Evolutionary conservation across 352 stramenopile genomes (phyloP).

Genomic region (Plasmopara viticola): DNA sequence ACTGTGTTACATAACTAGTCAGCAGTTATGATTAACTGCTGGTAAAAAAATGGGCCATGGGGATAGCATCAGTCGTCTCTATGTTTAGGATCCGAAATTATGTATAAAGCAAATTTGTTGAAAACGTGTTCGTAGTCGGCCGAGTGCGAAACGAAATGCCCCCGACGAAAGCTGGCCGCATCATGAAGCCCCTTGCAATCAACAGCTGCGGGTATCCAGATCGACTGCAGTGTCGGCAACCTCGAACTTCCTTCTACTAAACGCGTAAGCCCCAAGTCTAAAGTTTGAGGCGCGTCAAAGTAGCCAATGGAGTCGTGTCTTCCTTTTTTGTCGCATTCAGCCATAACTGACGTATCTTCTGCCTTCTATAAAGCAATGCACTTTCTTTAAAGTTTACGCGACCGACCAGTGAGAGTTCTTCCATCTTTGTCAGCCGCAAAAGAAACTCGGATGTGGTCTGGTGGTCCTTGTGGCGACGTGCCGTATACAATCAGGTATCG

Average conservation of each 20-base stretch:
- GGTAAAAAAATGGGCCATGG: too few species aligned
- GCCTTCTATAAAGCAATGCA: constrained; percentile 26
- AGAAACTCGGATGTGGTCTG: constrained; percentile 47
- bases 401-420: constrained; percentile 43
- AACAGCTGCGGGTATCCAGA: constrained; percentile 41
- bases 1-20: too few species aligned
- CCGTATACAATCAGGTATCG: constrained; percentile 30
- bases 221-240: constrained; percentile 33
- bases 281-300: constrained; percentile 29
- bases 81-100: too few species aligned
- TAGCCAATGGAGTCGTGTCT: constrained; percentile 24
- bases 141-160: constrained; percentile 50
- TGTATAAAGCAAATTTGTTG: too few species aligned
- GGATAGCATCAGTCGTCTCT: too few species aligned
- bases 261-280: constrained; percentile 49
- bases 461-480: constrained; percentile 30
- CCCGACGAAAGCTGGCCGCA: constrained; percentile 30
- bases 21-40: too few species aligned
- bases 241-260: constrained; percentile 29
- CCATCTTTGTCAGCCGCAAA: constrained; percentile 23
- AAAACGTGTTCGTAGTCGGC: constrained; percentile 58
- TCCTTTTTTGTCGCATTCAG: constrained; percentile 50
- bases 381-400: constrained; percentile 60
- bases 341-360: constrained; percentile 35
- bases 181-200: constrained; percentile 40